phyloP scores from a whole-genome alignment of 2,329 filamentous ascomycete species.

The Dactylellina cionopaga region DNA sequence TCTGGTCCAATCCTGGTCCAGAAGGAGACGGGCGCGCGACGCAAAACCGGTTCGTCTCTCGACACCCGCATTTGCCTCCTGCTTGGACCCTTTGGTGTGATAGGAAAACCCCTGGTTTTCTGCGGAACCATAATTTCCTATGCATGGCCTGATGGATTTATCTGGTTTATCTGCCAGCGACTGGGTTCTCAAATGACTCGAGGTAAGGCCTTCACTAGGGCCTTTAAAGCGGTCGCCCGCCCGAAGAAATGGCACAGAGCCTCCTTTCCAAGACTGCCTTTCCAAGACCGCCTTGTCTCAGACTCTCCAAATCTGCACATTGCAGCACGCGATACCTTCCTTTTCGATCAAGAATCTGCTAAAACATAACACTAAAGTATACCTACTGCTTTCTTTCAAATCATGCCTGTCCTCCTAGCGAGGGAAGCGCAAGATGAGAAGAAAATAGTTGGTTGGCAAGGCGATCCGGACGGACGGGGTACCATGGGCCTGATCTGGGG shows the following conservation, averaged over 20 bases:
- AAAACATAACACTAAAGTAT: not conserved
- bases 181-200: not conserved
- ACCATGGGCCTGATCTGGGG: slow-evolving; percentile 23
- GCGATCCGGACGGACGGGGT: slow-evolving; percentile 23
- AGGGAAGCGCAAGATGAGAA: slow-evolving; percentile 5
- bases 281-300: not conserved
- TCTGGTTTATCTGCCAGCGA: not conserved
- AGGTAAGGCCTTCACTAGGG: slow-evolving; percentile 10
- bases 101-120: not conserved
- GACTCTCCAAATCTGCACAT: not conserved
- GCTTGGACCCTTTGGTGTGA: slow-evolving; percentile 15
- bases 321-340: not conserved
- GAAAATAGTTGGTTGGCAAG: slow-evolving; percentile 6
- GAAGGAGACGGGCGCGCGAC: not conserved
- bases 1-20: no score
- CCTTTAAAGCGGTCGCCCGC: slow-evolving; percentile 10
- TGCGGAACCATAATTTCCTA: not conserved
- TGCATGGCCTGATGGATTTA: not conserved
- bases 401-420: slow-evolving; percentile 13
- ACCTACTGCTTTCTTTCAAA: not conserved
- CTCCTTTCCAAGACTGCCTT: not conserved
- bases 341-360: not conserved
- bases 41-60: slow-evolving; percentile 4
- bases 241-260: not conserved
- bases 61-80: not conserved